Percentiles rank a stretch among this genome's conserved stretches.
Conservation (phyloP, 2,329 filamentous ascomycete genomes). For the Diaporthe citrichinensis region DNA sequence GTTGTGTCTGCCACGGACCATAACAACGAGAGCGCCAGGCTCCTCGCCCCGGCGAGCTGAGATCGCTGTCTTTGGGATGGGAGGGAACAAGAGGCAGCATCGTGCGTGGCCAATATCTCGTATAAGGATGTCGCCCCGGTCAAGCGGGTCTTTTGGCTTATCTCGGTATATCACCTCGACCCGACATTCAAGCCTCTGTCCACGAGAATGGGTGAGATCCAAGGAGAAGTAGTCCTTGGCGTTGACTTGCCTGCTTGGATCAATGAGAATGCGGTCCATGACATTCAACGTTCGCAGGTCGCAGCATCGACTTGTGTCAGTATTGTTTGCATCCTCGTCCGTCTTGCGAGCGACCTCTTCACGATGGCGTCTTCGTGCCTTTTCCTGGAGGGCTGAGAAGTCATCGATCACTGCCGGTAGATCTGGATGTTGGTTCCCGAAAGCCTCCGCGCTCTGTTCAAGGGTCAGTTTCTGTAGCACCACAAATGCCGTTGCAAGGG, state of each 20-base stretch:
- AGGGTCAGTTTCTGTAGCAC: conserved; percentile 48
- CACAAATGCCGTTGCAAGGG: neutral
- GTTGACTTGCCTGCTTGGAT: conserved; percentile 84
- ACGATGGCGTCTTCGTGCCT: conserved; percentile 75
- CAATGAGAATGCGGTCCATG: conserved; percentile 78
- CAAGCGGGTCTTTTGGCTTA: conserved; percentile 75
- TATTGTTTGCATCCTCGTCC: conserved; percentile 88
- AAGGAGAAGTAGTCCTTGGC: conserved; percentile 93
- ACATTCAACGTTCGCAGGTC: conserved; percentile 84
- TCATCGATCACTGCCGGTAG: conserved; percentile 70
- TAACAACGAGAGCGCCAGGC: conserved; percentile 82
- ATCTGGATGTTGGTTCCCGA: conserved; percentile 66
- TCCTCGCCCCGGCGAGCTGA: conserved; percentile 84
- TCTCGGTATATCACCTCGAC: conserved; percentile 91
- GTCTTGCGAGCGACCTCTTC: conserved; percentile 79
- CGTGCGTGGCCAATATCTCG: conserved; percentile 87
- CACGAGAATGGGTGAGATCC: conserved; percentile 87
- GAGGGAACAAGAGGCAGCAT: conserved; percentile 91
- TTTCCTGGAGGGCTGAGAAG: conserved; percentile 82
- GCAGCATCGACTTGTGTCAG: conserved; percentile 84
- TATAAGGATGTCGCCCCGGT: conserved; percentile 88
- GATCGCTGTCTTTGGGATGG: conserved; percentile 78
- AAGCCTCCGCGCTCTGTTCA: conserved; percentile 69
- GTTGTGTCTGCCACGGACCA: conserved; percentile 81
- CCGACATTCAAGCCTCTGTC: conserved; percentile 89